Evolutionary conservation across 2,329 filamentous ascomycete species (phyloP), one percentile per base, ranked within the genome.

Genomic region (Aspergillus texensis): DNA sequence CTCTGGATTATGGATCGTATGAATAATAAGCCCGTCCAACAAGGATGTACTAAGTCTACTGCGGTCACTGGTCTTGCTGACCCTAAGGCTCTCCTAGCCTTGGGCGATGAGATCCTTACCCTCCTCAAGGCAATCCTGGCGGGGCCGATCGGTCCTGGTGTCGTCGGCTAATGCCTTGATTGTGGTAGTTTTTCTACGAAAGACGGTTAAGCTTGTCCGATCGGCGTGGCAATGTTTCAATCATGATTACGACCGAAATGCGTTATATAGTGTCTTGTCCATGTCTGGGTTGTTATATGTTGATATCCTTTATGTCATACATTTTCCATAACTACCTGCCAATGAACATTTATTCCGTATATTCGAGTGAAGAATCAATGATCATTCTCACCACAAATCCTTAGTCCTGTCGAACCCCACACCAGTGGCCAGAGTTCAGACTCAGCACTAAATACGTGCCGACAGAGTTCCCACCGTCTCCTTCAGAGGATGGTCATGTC

Each of bases 1-100:
- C 62, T 68, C 41, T 78, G 71, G 71, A 34, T 78, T 16, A 62
- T 65, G 8, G 68, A 73, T 55, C 67, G 71, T 1, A 65, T 73
- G 65, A 58, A 65, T 4, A 65, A 67, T 0, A 50, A 60, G 1
- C 60, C 66, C 5, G 62, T 64, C 3, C 53, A 62, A 9, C n/a
- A 39, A 26, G 62, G 62, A 3, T 71, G 70, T 24, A 52, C 60
- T 9, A 65, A 52, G 2, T 62, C 62, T 4, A 72, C 68, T 5
- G 52, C 41, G 32, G 56, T 67, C 19, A 71, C 68, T 2, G 64
- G 61, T 2, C 39, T 71, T 52, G 30, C 46, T 14, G 64, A 69
- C 30, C 67, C 65, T 0, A n/a, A 39, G 30, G 52, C 34, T 3
- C 34, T 36, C 65, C 5, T 46, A 67, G 61, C 62, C 24, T 43